Base-by-base conservation (phyloP, 2,329 filamentous ascomycete species). In the Allantophomopsis lycopodina region DNA sequence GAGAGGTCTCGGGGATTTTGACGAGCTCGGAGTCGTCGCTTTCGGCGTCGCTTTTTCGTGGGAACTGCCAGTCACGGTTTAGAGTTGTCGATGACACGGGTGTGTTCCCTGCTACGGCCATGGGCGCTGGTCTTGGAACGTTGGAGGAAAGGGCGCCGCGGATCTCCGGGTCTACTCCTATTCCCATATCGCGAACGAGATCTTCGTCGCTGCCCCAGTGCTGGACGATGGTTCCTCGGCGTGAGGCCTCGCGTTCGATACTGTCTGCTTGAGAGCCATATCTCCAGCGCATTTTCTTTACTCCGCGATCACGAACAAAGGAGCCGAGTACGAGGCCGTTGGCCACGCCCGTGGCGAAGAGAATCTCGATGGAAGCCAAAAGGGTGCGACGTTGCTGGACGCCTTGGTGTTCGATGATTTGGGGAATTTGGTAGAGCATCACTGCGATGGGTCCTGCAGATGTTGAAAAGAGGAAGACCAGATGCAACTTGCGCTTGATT, bases 201-300 rank as follows among this genome's bases (percentile, higher is more conserved):
- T 96, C 86, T 53, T 93, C 87, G 50, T 96, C 89, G 49, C 86
- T 94, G 34, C 85, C 87, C 79, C 83, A 89, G 41, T 83, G 75
- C 37, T 75, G 72, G 62, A 35, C 79, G 45, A 10, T 69, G 66
- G 46, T 64, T 69, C 45, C 68, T 63, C 44, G 58, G 63, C 14
- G 60, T 51, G 33, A 54, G 2, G 55, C 54, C 3, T 60, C 58
- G 34, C 60, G 66, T 37, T 76, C 78, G 32, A 81, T 62, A 1
- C 83, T 87, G 32, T 76, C 74, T 34, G 71, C 69, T 4, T 71
- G 62, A 11, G 68, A 62, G 13, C 68, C 68, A 44, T 75, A 71
- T 40, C 80, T 79, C 62, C 83, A 95, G 55, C 86, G 91, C 41
- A 72, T 71, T 60, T 93, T 94, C 67, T 96, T 96, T 32, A 87